Percentiles rank a stretch among this genome's conserved stretches.
phyloP scores from a whole-genome alignment of 2,329 filamentous ascomycete species.

The Pseudogymnoascus sp. region DNA sequence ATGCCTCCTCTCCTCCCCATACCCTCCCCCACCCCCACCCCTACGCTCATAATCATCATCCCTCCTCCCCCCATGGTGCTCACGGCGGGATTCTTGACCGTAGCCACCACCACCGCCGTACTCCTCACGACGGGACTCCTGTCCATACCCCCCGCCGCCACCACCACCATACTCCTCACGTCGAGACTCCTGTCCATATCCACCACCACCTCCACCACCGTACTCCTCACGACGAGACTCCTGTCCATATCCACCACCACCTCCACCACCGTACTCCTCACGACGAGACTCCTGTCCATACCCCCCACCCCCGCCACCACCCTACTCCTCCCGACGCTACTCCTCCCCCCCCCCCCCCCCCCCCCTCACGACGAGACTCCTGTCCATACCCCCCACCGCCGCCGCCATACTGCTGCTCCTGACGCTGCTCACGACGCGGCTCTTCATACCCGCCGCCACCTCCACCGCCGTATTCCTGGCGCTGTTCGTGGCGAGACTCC shows the following conservation, averaged over 20 bases:
- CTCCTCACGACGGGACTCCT: constrained; percentile 4
- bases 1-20: background rate
- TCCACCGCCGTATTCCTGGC: too few species aligned
- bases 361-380: background rate
- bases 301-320: constrained; percentile 13
- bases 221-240: constrained; percentile 12
- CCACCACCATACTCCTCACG: background rate
- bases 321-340: too few species aligned
- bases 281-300: constrained; percentile 1
- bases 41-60: background rate
- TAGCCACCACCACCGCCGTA: constrained; percentile 5
- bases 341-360: constrained; percentile 13
- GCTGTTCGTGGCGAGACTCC: too few species aligned
- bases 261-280: constrained; percentile 10
- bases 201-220: constrained; percentile 9
- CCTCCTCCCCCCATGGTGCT: background rate
- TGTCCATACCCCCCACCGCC: too few species aligned
- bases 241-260: constrained; percentile 1
- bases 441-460: too few species aligned
- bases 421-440: background rate
- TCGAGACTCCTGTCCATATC: background rate
- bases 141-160: background rate
- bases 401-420: constrained; percentile 7
- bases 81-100: constrained; percentile 6
- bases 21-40: background rate